Evolutionary conservation across 2,329 filamentous ascomycete species (phyloP), one percentile per base, ranked within the genome.

Genomic region (Fusarium nodosum): DNA sequence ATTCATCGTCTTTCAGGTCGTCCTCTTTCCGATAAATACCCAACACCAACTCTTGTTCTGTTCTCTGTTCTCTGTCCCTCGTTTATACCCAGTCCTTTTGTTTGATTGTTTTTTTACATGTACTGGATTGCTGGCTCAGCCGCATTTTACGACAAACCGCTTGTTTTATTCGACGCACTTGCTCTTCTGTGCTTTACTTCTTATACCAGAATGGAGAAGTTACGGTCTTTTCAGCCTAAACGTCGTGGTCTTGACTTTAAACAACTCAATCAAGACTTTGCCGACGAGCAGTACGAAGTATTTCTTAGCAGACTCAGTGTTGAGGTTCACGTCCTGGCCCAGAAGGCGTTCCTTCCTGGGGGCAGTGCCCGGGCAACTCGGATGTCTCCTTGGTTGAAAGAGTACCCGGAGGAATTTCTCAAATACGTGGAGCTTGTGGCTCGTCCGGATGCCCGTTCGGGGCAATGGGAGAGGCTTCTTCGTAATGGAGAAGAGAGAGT

Each of bases 391-490:
- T 78, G 77, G 77, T 44, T 60, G 31, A 58, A 51, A 26, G 48
- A 66, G 16, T 68, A 71, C 34, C 41, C 70, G n/a, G 47, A 56
- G 3, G 64, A 74, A 38, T 77, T 77, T 28, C 57, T 76, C 39
- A 58, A 57, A 15, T 68, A 75, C 44, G 69, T 77, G 16, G 56
- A 70, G 41, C 56, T 71, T 22, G 55, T 79, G n/a, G 77, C 77
- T 51, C 69, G 68, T 4, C 74, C 76, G 15, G 74, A 77, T 36
- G 63, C 70, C 6, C 61, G 69, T 2, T 41, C 60, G 10, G 63
- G 60, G 15, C 66, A 69, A 7, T 79, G 78, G 78, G 76, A 75
- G 16, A 66, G 60, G 26, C 57, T 80, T 8, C 69, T 79, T 28
- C 56, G 44, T 18, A 58, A 73, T 22, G 46, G 48, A 16, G 39